Percentiles rank a stretch among this genome's conserved stretches.
These are phyloP conservation scores for Fusarium oligoseptatum DNA, from an alignment of 2,329 filamentous ascomycete species.

Conservation along the genomic window DNA sequence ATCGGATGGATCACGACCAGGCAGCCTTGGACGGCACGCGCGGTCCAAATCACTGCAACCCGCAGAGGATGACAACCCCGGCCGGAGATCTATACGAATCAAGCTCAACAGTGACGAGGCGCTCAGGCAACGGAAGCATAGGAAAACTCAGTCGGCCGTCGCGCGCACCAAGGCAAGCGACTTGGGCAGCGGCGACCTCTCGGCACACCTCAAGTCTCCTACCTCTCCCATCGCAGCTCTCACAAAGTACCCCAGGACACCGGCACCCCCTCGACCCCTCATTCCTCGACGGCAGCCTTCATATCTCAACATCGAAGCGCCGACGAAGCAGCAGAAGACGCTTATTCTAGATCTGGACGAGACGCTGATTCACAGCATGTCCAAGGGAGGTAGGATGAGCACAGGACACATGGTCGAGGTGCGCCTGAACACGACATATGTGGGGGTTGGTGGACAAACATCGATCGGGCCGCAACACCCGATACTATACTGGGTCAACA, in stretches of 20 bases:
- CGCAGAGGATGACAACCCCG: constrained; percentile 73
- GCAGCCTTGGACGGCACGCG: constrained; percentile 61
- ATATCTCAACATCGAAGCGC: constrained; percentile 75
- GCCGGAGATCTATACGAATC: constrained; percentile 87
- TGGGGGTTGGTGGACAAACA: constrained; percentile 77
- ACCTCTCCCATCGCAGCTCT: constrained; percentile 84
- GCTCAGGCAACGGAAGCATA: constrained; percentile 78
- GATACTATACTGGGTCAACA: constrained; percentile 98
- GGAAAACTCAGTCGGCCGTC: constrained; percentile 68
- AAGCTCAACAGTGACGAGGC: constrained; percentile 88
- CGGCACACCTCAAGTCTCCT: constrained; percentile 91
- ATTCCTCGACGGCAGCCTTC: constrained; percentile 92
- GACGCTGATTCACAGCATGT: constrained; percentile 97
- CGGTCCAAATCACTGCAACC: constrained; percentile 73
- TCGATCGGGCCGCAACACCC: constrained; percentile 81
- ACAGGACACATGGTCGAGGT: constrained; percentile 99
- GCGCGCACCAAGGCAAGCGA: constrained; percentile 58
- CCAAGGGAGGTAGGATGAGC: constrained; percentile 94
- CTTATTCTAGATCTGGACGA: constrained; percentile 96
- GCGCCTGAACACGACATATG: constrained; percentile 80
- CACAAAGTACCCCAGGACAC: constrained; percentile 91
- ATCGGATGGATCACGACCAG: constrained; percentile 61
- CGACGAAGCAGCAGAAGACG: constrained; percentile 82
- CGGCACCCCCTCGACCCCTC: constrained; percentile 88
- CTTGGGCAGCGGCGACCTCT: constrained; percentile 64